phyloP scores from a whole-genome alignment of 2,329 filamentous ascomycete species.

The Trichophyton benhamiae region DNA sequence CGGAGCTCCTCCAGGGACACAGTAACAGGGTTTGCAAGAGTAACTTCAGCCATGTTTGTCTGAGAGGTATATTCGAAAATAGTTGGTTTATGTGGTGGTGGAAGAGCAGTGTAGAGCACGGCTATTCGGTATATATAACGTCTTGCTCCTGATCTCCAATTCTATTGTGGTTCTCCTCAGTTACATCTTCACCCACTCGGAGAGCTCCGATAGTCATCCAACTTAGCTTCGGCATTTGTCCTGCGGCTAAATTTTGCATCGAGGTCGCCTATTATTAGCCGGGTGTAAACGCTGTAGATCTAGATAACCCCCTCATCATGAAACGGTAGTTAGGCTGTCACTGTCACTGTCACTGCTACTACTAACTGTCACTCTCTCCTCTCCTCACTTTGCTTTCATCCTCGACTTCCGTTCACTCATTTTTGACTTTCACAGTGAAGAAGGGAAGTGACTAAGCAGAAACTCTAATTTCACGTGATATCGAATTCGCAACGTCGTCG shows the following conservation, averaged over 20 bases:
- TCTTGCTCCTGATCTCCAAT: neutral
- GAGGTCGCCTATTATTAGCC: neutral
- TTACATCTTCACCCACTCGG: neutral
- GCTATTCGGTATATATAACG: neutral
- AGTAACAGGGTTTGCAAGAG: conserved; percentile 29
- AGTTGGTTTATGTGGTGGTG: neutral
- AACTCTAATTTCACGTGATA: no score
- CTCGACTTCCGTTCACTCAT: no score
- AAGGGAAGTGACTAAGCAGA: no score
- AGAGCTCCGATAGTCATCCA: neutral
- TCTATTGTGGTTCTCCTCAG: neutral
- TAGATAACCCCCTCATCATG: no score
- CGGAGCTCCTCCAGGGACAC: conserved; percentile 39
- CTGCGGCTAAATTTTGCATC: neutral
- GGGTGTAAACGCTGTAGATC: no score
- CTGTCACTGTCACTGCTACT: no score
- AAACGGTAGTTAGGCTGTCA: no score
- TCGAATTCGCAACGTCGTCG: no score
- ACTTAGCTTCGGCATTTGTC: neutral
- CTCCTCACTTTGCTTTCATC: no score
- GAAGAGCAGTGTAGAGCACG: neutral
- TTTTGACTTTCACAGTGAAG: no score
- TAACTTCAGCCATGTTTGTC: neutral
- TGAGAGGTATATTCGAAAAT: neutral
- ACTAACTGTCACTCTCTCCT: no score